Evolutionary conservation across 192 early-diverging fungal genomes (phyloP).

Genomic region (Coemansia aciculifera): DNA sequence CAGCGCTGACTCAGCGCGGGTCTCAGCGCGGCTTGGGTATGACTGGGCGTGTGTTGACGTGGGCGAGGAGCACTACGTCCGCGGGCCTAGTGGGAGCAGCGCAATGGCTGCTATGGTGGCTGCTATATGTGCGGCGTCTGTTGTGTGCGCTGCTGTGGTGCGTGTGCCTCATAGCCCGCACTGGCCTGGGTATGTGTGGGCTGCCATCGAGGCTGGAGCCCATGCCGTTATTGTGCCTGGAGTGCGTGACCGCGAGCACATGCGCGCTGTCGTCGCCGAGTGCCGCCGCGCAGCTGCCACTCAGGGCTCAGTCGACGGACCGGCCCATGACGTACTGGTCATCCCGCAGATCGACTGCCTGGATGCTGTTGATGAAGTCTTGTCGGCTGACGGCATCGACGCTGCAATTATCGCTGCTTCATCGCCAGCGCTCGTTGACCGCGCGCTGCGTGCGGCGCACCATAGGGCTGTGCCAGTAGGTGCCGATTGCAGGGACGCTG

Average conservation of each 20-base stretch:
- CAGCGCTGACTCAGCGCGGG: slow-evolving; percentile 32
- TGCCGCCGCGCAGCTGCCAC: slow-evolving; percentile 2
- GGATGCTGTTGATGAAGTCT: slow-evolving; percentile 35
- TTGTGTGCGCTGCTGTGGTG: slow-evolving; percentile 30
- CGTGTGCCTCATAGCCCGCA: slow-evolving; percentile 37
- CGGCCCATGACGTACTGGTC: slow-evolving; percentile 16
- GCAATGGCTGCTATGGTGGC: slow-evolving; percentile 49
- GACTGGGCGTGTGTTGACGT: slow-evolving; percentile 51
- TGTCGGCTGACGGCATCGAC: slow-evolving; percentile 45
- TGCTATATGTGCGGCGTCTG: slow-evolving; percentile 25
- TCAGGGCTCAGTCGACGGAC: neutral
- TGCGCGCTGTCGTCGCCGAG: slow-evolving; percentile 8
- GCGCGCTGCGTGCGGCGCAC: neutral
- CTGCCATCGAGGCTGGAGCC: slow-evolving; percentile 46
- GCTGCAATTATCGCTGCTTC: slow-evolving; percentile 33
- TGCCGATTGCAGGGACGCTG: slow-evolving; percentile 24
- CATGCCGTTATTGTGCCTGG: slow-evolving; percentile 43
- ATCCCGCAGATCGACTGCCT: slow-evolving; percentile 45
- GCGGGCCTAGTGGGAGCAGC: slow-evolving; percentile 15
- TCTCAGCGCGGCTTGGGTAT: slow-evolving; percentile 37
- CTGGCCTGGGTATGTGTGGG: slow-evolving; percentile 34
- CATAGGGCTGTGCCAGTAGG: slow-evolving; percentile 29
- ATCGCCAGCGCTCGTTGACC: neutral
- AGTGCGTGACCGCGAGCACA: slow-evolving; percentile 32
- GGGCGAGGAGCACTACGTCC: slow-evolving; percentile 24